phyloP scores from a whole-genome alignment of 306 rosid genomes.

The Macrotyloma uniflorum region DNA sequence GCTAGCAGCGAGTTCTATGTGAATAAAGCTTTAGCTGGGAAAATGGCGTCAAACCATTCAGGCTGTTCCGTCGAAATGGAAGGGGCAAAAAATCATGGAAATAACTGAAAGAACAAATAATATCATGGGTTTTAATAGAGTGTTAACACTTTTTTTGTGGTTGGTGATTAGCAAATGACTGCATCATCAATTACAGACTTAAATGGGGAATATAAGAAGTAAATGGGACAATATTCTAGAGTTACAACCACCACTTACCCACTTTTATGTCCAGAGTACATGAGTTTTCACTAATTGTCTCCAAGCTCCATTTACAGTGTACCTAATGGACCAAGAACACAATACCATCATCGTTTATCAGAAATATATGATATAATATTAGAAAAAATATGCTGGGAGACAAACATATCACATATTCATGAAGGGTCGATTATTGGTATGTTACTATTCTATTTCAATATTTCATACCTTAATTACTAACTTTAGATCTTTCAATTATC shows the following conservation, averaged over 20 bases:
- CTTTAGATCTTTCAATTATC: constrained; percentile 13
- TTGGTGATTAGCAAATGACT: constrained; percentile 18
- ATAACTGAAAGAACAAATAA: background rate
- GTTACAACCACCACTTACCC: constrained; percentile 65
- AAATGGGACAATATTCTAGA: constrained; percentile 29
- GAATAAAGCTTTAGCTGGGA: background rate
- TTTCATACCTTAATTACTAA: background rate
- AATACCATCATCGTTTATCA: constrained; percentile 24
- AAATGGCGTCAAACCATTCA: background rate
- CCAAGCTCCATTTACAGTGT: constrained; percentile 84
- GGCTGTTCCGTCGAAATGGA: background rate
- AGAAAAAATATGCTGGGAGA: constrained; percentile 10
- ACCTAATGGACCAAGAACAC: constrained; percentile 59
- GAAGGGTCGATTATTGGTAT: background rate
- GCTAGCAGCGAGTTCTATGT: background rate
- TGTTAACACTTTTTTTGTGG: constrained; percentile 3
- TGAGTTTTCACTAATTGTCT: constrained; percentile 61
- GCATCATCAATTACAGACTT: constrained; percentile 16
- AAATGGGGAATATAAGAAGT: background rate
- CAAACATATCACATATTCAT: background rate
- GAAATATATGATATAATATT: constrained; percentile 17
- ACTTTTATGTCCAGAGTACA: constrained; percentile 78
- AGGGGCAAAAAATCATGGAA: background rate
- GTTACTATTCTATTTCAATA: constrained; percentile 15
- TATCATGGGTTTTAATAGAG: background rate